Base-by-base conservation (phyloP, 129 eudicot species). In the Flaveria brownii region DNA sequence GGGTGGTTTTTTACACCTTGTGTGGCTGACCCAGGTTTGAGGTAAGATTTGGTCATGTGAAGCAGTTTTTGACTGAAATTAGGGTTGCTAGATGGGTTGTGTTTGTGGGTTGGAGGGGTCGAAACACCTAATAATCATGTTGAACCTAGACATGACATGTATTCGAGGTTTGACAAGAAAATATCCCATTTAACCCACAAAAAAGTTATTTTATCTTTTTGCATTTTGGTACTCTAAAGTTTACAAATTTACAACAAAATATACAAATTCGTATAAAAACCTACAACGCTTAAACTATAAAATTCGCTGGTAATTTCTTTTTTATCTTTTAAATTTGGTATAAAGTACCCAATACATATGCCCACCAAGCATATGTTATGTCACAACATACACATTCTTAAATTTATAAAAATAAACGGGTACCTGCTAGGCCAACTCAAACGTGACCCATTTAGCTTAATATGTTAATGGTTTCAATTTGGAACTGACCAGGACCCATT, bases 1-100 rank as follows among this genome's bases (percentile, higher is more conserved):
- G 98, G 98, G 12, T 94, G 98, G 98, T 94, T 94, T 83, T 87
- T 86, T 82, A 94, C 98, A 11, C 98, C 98, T 72, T 94, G 98
- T 81, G 85, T 73, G 41, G 82, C 96, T 71, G 86, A 87, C 85
- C 98, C 98, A 0, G 85, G 96, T 81, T 89, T 91, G 68, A 87
- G 98, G 98, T 91, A 67, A 82, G 80, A 79, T 68, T 41, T 72
- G 33, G 18, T 73, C 49, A 57, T 62, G 13, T 30, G 23, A 20
- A 66, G 51, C n/a, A 9, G 1, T 12, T 49, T 46, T 52, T 18
- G 2, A 2, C 3, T 25, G 9, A 61, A 61, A 26, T 1, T 25
- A 26, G 62, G 28, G 30, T 0, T 10, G 33, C 26, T 22, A 57
- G 23, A 57, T 20, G 12, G 14, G 33, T 57, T 2, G 30, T 57